Evolutionary conservation across 1,284 basidiomycete species (phyloP).

Genomic region (Pulchroboletus neoregius): DNA sequence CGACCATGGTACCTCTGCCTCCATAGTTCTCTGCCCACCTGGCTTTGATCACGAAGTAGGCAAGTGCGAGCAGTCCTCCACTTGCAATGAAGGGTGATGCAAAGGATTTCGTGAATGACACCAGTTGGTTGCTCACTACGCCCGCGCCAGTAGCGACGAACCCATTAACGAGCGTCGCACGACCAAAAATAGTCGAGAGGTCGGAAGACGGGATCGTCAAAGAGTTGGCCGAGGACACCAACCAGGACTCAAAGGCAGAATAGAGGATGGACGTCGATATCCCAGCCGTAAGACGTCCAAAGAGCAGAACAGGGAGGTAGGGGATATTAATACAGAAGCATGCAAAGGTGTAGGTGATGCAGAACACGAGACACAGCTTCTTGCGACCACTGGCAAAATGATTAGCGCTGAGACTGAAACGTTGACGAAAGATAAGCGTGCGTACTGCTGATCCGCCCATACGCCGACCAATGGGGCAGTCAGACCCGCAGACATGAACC

Average conservation of each 20-base stretch:
- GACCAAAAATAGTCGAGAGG: slow-evolving; percentile 66
- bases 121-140: slow-evolving; percentile 59
- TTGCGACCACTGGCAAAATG: slow-evolving; percentile 49
- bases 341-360: slow-evolving; percentile 55
- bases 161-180: slow-evolving; percentile 68
- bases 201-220: slow-evolving; percentile 51
- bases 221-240: slow-evolving; percentile 56
- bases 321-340: slow-evolving; percentile 57
- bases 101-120: slow-evolving; percentile 45
- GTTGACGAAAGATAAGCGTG: slow-evolving; percentile 5
- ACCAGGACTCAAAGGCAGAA: slow-evolving; percentile 73
- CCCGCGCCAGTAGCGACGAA: slow-evolving; percentile 66
- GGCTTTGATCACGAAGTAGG: slow-evolving; percentile 52
- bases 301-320: slow-evolving; percentile 52
- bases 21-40: slow-evolving; percentile 71
- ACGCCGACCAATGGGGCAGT: slow-evolving; percentile 66
- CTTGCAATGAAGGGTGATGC: slow-evolving; percentile 64
- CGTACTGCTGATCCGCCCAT: slow-evolving; percentile 73
- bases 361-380: slow-evolving; percentile 62
- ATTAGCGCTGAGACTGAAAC: not conserved
- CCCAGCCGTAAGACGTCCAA: slow-evolving; percentile 63
- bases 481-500: slow-evolving; percentile 65
- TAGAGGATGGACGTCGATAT: slow-evolving; percentile 71
- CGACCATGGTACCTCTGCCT: slow-evolving; percentile 31
- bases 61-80: slow-evolving; percentile 49